Evolutionary conservation across 805 yeast species (phyloP), one percentile per base, ranked within the genome.

Genomic region (Candida glaebosa): DNA sequence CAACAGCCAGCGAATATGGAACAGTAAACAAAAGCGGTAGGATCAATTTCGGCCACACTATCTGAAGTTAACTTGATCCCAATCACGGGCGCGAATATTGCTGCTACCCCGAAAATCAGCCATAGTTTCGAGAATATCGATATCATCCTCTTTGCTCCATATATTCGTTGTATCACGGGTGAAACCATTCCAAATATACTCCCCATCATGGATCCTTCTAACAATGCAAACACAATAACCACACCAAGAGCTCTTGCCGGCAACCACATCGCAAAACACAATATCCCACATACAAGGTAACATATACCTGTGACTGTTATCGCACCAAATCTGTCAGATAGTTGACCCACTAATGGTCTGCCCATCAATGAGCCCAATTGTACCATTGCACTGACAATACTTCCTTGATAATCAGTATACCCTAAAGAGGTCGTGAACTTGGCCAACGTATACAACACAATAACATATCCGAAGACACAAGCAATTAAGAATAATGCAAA

Each of bases 381-480:
- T 7, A 78, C 66, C 82, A 79, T 75, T 14, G 84, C 80, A 1
- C 82, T 60, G 3, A 78, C 82, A 17, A 75, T 61, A 1, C 85
- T 73, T 2, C 84, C 84, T 45, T 81, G 78, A 16, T 64, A 51
- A 1, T 74, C 62, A 3, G 72, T 45, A 49, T 79, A 81, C 0
- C 88, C 88, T 42, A 82, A 50, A 2, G 83, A 74, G 3, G 73
- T 66, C 8, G 86, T 78, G 50, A 76, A 79, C 47, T 80, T 80
- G 6, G 82, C 78, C 48, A 82, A 58, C 26, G 78, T 73, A 56
- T 81, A 81, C 54, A 81, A 64, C 32, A 79, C 62, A 17, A 77
- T 72, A 31, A 79, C 84, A 50, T 81, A 81, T 0, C 85, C 87
- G 47, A 81, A 69, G 58, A 78, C 61, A 8, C 83, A 73, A 37